phyloP scores from a whole-genome alignment of 345 rosid species.

The Citrus trifoliata region DNA sequence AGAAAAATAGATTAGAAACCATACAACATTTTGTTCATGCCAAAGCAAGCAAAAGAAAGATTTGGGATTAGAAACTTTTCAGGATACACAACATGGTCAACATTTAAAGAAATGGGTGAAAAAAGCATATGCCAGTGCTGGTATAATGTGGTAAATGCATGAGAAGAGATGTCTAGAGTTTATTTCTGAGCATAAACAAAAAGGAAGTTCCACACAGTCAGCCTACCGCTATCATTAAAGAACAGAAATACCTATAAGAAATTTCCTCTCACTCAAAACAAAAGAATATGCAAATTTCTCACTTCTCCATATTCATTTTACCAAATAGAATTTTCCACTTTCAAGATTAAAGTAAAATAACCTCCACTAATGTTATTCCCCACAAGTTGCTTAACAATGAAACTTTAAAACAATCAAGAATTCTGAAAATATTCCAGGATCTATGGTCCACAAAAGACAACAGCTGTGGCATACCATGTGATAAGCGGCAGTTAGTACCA shows the following conservation, averaged over 20 bases:
- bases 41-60: not conserved
- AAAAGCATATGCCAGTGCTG: not conserved
- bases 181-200: not conserved
- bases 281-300: not conserved
- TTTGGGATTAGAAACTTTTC: not conserved
- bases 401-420: not conserved
- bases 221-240: not conserved
- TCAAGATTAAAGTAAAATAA: not conserved
- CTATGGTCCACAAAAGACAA: slow-evolving; percentile 16
- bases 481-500: slow-evolving; percentile 84
- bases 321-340: not conserved
- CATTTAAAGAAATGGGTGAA: not conserved
- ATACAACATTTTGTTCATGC: not conserved
- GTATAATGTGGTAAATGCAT: not conserved
- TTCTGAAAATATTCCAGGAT: not conserved
- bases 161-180: not conserved
- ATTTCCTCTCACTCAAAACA: not conserved
- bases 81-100: not conserved
- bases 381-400: not conserved
- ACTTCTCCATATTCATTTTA: not conserved
- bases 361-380: not conserved
- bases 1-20: not conserved
- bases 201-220: slow-evolving; percentile 1
- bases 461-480: slow-evolving; percentile 73
- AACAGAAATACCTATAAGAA: not conserved